Base-by-base conservation (phyloP, 1,284 basidiomycete species). In the Malassezia restricta region DNA sequence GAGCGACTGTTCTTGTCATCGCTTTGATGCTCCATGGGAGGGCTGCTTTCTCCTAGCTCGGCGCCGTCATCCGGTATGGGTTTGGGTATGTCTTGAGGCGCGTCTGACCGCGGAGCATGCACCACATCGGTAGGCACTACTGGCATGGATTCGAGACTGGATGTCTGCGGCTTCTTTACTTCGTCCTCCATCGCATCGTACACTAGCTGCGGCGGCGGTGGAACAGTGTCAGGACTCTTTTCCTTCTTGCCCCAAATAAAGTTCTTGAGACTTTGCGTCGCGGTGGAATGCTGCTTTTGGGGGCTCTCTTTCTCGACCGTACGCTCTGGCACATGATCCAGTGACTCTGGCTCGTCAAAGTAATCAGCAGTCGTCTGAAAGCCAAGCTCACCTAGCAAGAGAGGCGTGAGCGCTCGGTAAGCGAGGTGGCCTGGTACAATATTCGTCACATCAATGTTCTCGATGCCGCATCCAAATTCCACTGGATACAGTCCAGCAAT, bases 281-380 rank as follows among this genome's bases (percentile, higher is more conserved):
- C 33, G 2, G 33, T 35, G 2, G 33, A 11, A 3, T 3, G 33
- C 15, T 3, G 11, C 15, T 11, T 15, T 35, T 11, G 2, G 11
- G 11, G 11, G 15, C 15, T 35, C 11, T 15, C 33, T 12, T 11
- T 35, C 5, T 35, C 33, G 15, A 35, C 11, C 11, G 33, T 61
- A 27, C 70, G 50, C 41, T 71, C 69, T 3, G 68, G 70, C 5
- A 73, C 62, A 28, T 61, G 59, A 20, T 58, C 57, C 17, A 73
- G 54, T 31, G 69, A 66, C 40, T 71, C 70, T 5, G 70, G 70
- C 57, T 73, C 70, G 50, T 73, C 70, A 58, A 73, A 73, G 61
- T 70, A 73, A 54, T 73, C 70, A 1, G 69, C 69, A 0, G 68
- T 71, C 14, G 63, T 65, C 33, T 62, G 58, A 57, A 73, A 73